These are phyloP conservation scores for Cryptosporidium parvum DNA, from an alignment of 169 alveolate genomes.

Conservation along the genomic window DNA sequence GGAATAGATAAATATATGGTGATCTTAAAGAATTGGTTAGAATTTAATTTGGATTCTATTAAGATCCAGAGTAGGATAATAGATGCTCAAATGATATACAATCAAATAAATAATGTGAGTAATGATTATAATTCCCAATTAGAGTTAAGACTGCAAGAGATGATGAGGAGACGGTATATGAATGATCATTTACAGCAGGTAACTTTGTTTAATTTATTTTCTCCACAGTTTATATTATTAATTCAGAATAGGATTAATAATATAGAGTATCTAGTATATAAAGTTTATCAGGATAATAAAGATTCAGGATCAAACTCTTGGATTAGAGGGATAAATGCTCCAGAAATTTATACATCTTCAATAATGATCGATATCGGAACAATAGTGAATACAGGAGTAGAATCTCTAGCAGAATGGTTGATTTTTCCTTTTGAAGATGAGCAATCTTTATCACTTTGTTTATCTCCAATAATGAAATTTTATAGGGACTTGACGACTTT, in stretches of 20 bases:
- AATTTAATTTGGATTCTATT: conserved; percentile 36
- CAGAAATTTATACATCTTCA: conserved; percentile 50
- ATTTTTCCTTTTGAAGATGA: conserved; percentile 63
- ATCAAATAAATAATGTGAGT: not conserved
- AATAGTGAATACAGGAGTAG: conserved; percentile 58
- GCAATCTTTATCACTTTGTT: conserved; percentile 11
- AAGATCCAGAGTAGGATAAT: conserved; percentile 28
- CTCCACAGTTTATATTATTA: conserved; percentile 43
- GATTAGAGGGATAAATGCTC: conserved; percentile 55
- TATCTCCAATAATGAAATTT: conserved; percentile 61
- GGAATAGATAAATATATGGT: conserved; percentile 60
- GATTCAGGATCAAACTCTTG: not conserved
- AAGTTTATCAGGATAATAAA: conserved; percentile 26
- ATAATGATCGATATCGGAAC: conserved; percentile 56
- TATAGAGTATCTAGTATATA: conserved; percentile 35
- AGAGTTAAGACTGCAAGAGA: conserved; percentile 7
- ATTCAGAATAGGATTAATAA: conserved; percentile 52
- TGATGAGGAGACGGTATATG: conserved; percentile 59
- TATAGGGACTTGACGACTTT: conserved; percentile 36
- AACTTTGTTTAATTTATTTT: conserved; percentile 3
- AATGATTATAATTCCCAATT: not conserved
- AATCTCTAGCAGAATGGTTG: conserved; percentile 57
- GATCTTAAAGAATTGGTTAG: conserved; percentile 57
- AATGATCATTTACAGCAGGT: conserved; percentile 21
- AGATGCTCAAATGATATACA: conserved; percentile 38